These are phyloP conservation scores for Vitis vinifera DNA, from an alignment of 164 flowering plant species.

Conservation along the genomic window ASM3070453v1 NC_081812.1:21274501-21275000, in stretches of 20 bases:
- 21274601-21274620: constrained; percentile 34
- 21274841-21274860: constrained; percentile 23
- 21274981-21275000: constrained; percentile 2
- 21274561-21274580: constrained; percentile 94
- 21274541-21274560: constrained; percentile 75
- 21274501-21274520: constrained; percentile 89
- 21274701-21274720: constrained; percentile 43
- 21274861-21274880: constrained; percentile 3
- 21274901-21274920: background rate
- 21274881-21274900: background rate
- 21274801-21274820: constrained; percentile 55
- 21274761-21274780: constrained; percentile 44
- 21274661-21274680: constrained; percentile 14
- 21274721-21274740: constrained; percentile 77
- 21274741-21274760: constrained; percentile 71
- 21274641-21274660: constrained; percentile 11
- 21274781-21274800: constrained; percentile 33
- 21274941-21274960: background rate
- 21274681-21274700: constrained; percentile 24
- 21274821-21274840: constrained; percentile 21
- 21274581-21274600: constrained; percentile 57
- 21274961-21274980: constrained; percentile 1
- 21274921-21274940: background rate
- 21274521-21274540: constrained; percentile 87
- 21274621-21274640: constrained; percentile 35